Evolutionary conservation across 2,329 filamentous ascomycete species (phyloP).

Genomic region (Cladophialophora chaetospira): DNA sequence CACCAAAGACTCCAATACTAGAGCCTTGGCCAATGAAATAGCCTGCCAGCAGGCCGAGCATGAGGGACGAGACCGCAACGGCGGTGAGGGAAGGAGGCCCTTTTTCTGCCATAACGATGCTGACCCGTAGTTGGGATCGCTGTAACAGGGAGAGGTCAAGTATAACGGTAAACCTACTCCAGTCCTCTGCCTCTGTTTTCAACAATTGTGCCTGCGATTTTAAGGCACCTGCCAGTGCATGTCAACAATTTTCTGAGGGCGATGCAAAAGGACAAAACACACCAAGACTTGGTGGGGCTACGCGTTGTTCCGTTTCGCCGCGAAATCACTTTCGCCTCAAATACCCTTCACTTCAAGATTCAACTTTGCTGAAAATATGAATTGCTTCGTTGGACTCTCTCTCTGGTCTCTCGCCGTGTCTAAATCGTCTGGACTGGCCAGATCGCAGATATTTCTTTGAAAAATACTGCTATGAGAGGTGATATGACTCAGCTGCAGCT

Average conservation of each 20-base stretch:
- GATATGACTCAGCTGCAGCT: too few relatives aligned
- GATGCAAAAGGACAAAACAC: constrained; percentile 1
- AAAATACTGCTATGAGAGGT: too few relatives aligned
- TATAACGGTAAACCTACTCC: not conserved
- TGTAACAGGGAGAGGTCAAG: not conserved
- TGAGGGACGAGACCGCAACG: constrained; percentile 30
- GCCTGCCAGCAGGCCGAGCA: constrained; percentile 69
- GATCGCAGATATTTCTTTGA: too few relatives aligned
- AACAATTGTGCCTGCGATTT: not conserved
- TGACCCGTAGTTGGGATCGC: not conserved
- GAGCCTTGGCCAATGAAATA: constrained; percentile 70
- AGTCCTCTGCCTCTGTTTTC: not conserved
- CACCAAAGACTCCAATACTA: constrained; percentile 69
- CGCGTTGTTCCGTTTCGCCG: too few relatives aligned
- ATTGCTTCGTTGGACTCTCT: too few relatives aligned
- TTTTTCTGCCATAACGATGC: constrained; percentile 30
- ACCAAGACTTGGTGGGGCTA: not conserved
- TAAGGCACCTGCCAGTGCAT: too few relatives aligned
- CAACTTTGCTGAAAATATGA: too few relatives aligned
- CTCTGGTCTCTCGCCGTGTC: too few relatives aligned
- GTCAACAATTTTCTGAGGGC: not conserved
- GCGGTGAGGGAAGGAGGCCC: constrained; percentile 29
- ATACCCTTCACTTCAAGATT: too few relatives aligned
- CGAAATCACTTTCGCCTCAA: too few relatives aligned
- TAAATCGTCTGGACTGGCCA: too few relatives aligned